Evolutionary conservation across 768 basidiomycete species (phyloP).

Genomic region (Termitomyces sp.): DNA sequence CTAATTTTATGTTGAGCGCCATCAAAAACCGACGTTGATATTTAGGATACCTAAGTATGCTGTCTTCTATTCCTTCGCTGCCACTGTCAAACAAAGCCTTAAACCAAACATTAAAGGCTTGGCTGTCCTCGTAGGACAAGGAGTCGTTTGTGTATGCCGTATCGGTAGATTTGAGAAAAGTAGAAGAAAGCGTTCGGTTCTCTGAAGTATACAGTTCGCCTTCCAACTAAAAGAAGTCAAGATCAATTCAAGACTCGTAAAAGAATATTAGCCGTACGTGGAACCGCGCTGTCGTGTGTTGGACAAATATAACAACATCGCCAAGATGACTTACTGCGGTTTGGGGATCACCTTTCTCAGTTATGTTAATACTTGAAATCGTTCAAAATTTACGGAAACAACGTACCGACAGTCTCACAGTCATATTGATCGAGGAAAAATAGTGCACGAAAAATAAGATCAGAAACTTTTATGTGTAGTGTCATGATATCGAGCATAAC

Average conservation of each 20-base stretch:
- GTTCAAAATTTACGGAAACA: neutral
- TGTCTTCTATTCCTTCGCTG: conserved; percentile 84
- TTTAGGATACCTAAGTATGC: conserved; percentile 52
- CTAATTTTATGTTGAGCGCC: conserved; percentile 28
- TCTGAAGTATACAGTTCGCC: conserved; percentile 43
- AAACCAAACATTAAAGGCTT: conserved; percentile 57
- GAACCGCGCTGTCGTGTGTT: conserved; percentile 62
- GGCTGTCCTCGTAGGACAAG: conserved; percentile 38
- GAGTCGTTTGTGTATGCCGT: conserved; percentile 36
- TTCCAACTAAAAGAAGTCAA: conserved; percentile 40
- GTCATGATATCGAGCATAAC: conserved; percentile 64
- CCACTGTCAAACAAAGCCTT: conserved; percentile 75
- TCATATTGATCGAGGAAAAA: conserved; percentile 68
- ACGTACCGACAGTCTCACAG: conserved; percentile 76
- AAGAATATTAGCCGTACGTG: conserved; percentile 38
- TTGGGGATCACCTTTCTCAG: conserved; percentile 69
- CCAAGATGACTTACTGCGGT: conserved; percentile 77
- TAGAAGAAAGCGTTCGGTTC: conserved; percentile 41
- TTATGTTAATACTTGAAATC: neutral
- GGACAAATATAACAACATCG: conserved; percentile 73
- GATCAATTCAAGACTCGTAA: neutral
- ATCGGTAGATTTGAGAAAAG: conserved; percentile 49
- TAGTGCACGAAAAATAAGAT: conserved; percentile 61
- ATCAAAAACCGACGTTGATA: neutral
- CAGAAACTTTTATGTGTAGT: conserved; percentile 60